A percentile compares a stretch with the other conserved stretches of the same genome.
phyloP scores from a whole-genome alignment of 2,329 filamentous ascomycete species.

The Ophiocordyceps camponoti-leonardi region DNA sequence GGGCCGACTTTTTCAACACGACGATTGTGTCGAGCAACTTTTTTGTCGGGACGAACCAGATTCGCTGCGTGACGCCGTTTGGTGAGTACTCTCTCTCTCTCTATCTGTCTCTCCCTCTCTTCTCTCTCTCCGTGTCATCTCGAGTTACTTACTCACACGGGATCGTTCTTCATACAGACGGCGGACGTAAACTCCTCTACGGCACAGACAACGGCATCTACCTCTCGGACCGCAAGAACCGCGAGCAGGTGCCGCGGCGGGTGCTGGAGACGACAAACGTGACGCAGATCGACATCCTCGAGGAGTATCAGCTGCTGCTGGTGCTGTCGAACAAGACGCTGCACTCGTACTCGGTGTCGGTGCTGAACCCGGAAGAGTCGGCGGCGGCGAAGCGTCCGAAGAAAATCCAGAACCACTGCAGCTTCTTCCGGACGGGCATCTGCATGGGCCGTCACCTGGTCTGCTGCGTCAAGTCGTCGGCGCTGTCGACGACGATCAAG shows the following conservation, averaged over 20 bases:
- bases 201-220: slow-evolving; percentile 92
- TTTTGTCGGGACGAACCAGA: slow-evolving; percentile 53
- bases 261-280: slow-evolving; percentile 78
- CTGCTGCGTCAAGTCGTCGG: slow-evolving; percentile 88
- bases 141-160: no score
- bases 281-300: slow-evolving; percentile 88
- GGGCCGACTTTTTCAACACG: slow-evolving; percentile 80
- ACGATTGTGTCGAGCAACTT: slow-evolving; percentile 41
- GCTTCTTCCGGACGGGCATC: slow-evolving; percentile 96
- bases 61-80: slow-evolving; percentile 89
- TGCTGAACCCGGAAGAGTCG: slow-evolving; percentile 69
- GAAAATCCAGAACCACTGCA: slow-evolving; percentile 94
- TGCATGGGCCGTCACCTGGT: slow-evolving; percentile 88
- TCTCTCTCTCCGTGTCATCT: neutral
- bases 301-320: slow-evolving; percentile 83
- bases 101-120: neutral
- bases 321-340: slow-evolving; percentile 89
- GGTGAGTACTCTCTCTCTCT: slow-evolving; percentile 31
- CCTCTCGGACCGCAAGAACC: slow-evolving; percentile 76
- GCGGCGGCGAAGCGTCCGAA: slow-evolving; percentile 70
- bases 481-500: slow-evolving; percentile 90
- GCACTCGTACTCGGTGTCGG: slow-evolving; percentile 74
- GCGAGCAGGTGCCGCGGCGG: slow-evolving; percentile 62
- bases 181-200: slow-evolving; percentile 83
- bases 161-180: no score